Evolutionary conservation across 306 rosid genomes (phyloP), one percentile per base, ranked within the genome.

Genomic region (Phaseolus lunatus): DNA sequence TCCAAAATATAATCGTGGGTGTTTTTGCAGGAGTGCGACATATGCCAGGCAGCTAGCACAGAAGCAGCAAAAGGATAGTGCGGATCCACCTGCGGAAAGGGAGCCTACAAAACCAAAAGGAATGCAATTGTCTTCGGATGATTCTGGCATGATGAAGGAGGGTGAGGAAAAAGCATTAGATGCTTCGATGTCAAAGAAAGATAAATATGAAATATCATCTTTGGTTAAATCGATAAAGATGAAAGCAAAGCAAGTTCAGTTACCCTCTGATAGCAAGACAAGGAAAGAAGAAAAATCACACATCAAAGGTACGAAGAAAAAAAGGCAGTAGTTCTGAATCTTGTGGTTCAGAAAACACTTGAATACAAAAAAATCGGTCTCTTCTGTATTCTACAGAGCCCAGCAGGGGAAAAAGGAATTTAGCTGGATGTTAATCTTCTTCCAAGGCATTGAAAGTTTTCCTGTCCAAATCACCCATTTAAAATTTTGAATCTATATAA

Each of bases 11-110:
- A n/a, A 48, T 67, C 35, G 58, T 83, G 47, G 75, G 50, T 77
- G 72, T 43, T 78, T 86, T 78, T 86, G 86, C 89, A 93, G 98
- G 91, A 89, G 87, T 74, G 97, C 91, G 2, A 78, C 85, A 20
- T 88, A 88, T 88, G 85, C 79, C 61, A 82, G 96, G 79, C 93
- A 89, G 78, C 65, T 82, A 39, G 92, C 92, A 48, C 71, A 50
- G 76, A 87, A 84, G 81, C 85, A 84, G 86, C 78, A 72, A 44
- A 86, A 84, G 86, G 82, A 72, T 44, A 80, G 48, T 67, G 35
- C 12, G 43, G 90, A 83, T 52, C 35, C 48, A 73, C 37, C 75
- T 18, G 45, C 2, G 0, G 84, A 88, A 82, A 72, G 56, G 83
- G 87, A 85, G 43, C 58, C 12, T 8, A 3, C 14, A 7, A 65